These are phyloP conservation scores for Heimioporus retisporus DNA, from an alignment of 1,284 basidiomycete species.

Conservation along the genomic window DNA sequence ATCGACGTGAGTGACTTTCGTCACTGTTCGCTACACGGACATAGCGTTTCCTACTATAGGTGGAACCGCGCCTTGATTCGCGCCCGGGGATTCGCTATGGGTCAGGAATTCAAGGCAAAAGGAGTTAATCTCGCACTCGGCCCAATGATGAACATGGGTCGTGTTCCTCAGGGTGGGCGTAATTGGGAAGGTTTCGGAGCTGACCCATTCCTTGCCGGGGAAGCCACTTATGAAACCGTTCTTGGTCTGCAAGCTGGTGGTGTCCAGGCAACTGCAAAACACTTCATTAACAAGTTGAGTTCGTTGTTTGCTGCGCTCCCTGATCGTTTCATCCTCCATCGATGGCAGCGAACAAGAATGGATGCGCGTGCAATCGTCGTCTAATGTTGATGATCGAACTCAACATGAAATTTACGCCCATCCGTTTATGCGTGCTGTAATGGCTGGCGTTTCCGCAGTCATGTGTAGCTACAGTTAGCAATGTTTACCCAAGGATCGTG, in stretches of 20 bases:
- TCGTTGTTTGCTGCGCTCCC: too few species aligned
- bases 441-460: conserved; percentile 71
- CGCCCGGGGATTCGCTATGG: conserved; percentile 76
- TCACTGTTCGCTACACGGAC: neutral
- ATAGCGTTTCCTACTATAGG: conserved; percentile 15
- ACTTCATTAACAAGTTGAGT: conserved; percentile 67
- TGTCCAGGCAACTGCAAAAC: conserved; percentile 75
- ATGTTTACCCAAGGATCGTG: neutral
- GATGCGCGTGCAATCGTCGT: conserved; percentile 48
- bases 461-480: conserved; percentile 80
- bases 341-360: conserved; percentile 53
- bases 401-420: conserved; percentile 69
- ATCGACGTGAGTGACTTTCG: conserved; percentile 54
- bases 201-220: conserved; percentile 75
- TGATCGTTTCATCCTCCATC: neutral
- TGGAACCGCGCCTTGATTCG: conserved; percentile 58
- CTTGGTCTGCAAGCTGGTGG: conserved; percentile 73
- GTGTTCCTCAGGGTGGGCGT: conserved; percentile 60
- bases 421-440: conserved; percentile 58
- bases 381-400: conserved; percentile 75
- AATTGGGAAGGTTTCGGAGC: conserved; percentile 81
- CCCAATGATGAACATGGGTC: conserved; percentile 68
- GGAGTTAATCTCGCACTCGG: conserved; percentile 75
- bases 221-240: conserved; percentile 70
- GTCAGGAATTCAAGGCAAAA: conserved; percentile 78